Evolutionary conservation across 176 grass and related monocot genomes (phyloP), one percentile per base, ranked within the genome.

Genomic region (Cymbopogon citratus): DNA sequence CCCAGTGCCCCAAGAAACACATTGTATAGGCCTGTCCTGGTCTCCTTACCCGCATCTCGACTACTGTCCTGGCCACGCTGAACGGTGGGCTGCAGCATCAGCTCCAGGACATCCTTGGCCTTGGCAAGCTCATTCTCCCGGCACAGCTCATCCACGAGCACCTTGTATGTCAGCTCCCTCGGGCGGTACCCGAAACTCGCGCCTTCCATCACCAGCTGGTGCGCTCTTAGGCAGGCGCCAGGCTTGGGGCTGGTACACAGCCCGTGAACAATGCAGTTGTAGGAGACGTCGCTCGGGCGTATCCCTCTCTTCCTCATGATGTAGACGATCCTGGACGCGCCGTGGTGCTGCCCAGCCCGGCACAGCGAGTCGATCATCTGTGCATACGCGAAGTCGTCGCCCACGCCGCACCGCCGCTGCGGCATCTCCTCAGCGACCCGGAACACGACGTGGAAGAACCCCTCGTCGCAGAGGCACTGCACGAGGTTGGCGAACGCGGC

Each of bases 241-340:
- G 71, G 61, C 74, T 91, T 94, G 12, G 64, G 78, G 27, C 75
- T 94, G 21, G 78, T 81, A 87, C 92, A 89, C 31, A 98, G 56
- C 36, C 92, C 95, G 26, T 98, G 95, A 51, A 98, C 83, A 72
- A 98, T 98, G 81, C 88, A 91, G 81, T 98, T 98, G 62, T 94
- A 98, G 6, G 95, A 93, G 38, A 92, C 84, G 3, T 80, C 45
- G 61, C 95, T 94, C 19, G 92, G 88, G 43, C 6, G 8, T 23
- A 94, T 7, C 21, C 90, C 92, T 62, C 79, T 89, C 81, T 98
- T 94, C 71, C 82, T 87, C 95, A 98, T 91, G 79, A 92, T 89
- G 86, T 98, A 81, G 49, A 93, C 81, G 34, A 98, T 91, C 83
- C 92, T 87, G 57, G 90, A 88, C 18, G 95, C 95, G 16, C 90